Base-by-base conservation (phyloP, 1,284 basidiomycete genomes). In the Neolentinus lepideus region DNA sequence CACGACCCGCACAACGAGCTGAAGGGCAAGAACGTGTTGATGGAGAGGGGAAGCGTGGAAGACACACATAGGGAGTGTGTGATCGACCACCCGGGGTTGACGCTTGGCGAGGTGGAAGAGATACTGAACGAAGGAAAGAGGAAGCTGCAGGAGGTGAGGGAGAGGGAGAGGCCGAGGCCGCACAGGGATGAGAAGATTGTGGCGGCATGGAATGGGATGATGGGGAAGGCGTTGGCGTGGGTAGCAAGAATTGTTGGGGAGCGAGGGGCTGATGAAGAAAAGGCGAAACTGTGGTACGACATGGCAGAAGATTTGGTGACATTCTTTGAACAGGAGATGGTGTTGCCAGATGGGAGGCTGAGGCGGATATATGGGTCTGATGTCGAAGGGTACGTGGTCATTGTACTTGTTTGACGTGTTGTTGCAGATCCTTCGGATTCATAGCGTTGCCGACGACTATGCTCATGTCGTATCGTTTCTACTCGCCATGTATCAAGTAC, bases 161-260 rank as follows among this genome's bases (percentile, higher is more conserved):
- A 76, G 35, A 59, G 65, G 54, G 61, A 69, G 8, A 62, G 75
- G 14, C 73, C 74, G 9, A 61, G 72, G 21, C 75, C 75, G 6
- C 72, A 73, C 46, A 59, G 74, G 27, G 75, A 77, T 58, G 75
- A 77, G 61, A 77, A 77, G 66, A 70, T 76, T 35, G 55, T 77
- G n/a, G 67, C 72, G 1, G 62, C 67, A 8, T 77, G 75, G 75
- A 76, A 76, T 56, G 74, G 73, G 2, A 65, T 76, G n/a, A 75
- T 76, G 73, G 72, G 75, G 27, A 51, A 69, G 56, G 59, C 56
- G 9, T 50, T 60, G 22, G 47, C 47, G 11, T 50, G 47, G 47
- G 47, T 26, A 8, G 22, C 47, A 11, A 50, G 47, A 29, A 21
- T 50, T 12, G 24, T 50, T 12, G 47, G 27, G 9, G 47, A 50